Evolutionary conservation across 2,329 filamentous ascomycete genomes (phyloP).

Genomic region (Dothideomycetes sp.): DNA sequence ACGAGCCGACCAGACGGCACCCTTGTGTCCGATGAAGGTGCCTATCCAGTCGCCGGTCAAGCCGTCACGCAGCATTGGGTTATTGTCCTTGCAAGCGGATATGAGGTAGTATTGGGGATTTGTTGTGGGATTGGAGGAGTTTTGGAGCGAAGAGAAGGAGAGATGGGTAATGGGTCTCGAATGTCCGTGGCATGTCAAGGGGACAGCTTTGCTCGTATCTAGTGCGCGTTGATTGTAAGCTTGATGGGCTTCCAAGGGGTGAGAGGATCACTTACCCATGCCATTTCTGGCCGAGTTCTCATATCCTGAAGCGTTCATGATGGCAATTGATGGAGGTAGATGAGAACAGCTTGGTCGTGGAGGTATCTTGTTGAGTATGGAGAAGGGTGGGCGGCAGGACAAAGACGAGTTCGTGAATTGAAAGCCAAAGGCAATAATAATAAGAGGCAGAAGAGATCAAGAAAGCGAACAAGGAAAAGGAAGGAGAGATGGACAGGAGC

Average conservation of each 20-base stretch:
- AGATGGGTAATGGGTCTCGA: slow-evolving; percentile 86
- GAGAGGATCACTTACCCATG: neutral
- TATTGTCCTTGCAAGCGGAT: slow-evolving; percentile 75
- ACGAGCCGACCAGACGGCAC: slow-evolving; percentile 91
- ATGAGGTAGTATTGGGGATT: slow-evolving; percentile 69
- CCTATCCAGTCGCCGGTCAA: slow-evolving; percentile 97
- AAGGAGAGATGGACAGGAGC: too few relatives aligned
- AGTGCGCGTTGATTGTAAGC: slow-evolving; percentile 5
- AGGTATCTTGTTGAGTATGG: too few relatives aligned
- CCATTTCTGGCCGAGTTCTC: neutral
- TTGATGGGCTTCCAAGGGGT: neutral
- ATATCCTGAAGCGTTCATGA: neutral
- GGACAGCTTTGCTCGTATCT: slow-evolving; percentile 54
- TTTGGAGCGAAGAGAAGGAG: slow-evolving; percentile 70
- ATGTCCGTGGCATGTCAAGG: slow-evolving; percentile 88
- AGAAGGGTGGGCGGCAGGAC: too few relatives aligned
- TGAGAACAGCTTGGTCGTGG: neutral
- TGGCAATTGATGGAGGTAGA: neutral
- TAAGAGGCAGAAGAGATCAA: too few relatives aligned
- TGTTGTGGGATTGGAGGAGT: slow-evolving; percentile 15
- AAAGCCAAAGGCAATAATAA: too few relatives aligned
- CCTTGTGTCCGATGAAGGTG: slow-evolving; percentile 96
- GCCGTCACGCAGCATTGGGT: slow-evolving; percentile 95
- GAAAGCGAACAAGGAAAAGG: too few relatives aligned
- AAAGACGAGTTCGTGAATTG: too few relatives aligned